A percentile compares a stretch with the other conserved stretches of the same genome.
Evolutionary conservation across 169 alveolate species (phyloP).

Genomic region (Eimeria praecox): DNA sequence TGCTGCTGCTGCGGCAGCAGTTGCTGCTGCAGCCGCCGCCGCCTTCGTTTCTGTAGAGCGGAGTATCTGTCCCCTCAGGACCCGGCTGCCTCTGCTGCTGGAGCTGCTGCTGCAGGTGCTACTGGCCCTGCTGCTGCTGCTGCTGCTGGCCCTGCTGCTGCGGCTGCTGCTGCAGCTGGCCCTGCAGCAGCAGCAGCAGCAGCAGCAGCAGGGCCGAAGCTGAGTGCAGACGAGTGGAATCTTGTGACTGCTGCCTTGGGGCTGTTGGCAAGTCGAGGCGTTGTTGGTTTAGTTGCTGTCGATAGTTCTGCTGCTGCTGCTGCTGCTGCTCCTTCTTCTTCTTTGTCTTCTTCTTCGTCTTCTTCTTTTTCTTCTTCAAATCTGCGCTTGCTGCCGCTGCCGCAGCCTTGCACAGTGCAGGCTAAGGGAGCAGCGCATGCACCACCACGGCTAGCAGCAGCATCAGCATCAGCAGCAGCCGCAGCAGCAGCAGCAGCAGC

Average conservation of each 20-base stretch:
- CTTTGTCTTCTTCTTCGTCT: not conserved
- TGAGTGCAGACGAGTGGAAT: conserved; percentile 26
- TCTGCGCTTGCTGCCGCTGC: not conserved
- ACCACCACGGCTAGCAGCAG: not conserved
- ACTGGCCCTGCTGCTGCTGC: not conserved
- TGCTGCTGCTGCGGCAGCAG: not conserved
- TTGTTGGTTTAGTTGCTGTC: conserved; percentile 1
- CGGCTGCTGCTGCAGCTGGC: too few species aligned
- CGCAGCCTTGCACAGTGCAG: not conserved
- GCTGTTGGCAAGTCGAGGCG: conserved; percentile 11
- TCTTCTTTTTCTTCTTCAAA: not conserved
- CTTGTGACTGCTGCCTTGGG: conserved; percentile 28
- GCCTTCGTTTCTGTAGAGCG: conserved; percentile 9
- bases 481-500: not conserved
- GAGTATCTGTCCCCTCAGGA: conserved; percentile 13
- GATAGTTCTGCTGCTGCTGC: not conserved
- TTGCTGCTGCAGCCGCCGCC: conserved; percentile 2
- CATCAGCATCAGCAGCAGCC: not conserved
- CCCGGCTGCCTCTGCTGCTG: not conserved
- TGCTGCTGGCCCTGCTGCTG: not conserved
- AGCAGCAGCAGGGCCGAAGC: not conserved
- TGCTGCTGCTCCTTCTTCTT: not conserved
- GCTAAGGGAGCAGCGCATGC: not conserved
- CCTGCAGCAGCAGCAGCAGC: conserved; percentile 1
- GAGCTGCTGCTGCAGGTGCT: not conserved